Conservation (phyloP, 345 rosid species). For the Diplotaxis tenuifolia region DNA sequence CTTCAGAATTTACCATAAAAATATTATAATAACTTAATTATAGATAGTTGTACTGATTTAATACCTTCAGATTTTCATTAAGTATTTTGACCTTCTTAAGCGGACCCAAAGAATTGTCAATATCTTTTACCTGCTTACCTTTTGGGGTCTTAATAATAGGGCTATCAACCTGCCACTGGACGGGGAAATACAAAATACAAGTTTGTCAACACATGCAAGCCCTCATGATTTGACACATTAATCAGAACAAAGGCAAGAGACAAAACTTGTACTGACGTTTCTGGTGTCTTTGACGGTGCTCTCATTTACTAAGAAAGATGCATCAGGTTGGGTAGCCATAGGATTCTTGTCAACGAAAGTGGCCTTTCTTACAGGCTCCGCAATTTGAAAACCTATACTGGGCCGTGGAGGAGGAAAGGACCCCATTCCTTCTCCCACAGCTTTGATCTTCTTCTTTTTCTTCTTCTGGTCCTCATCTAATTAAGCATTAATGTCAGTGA, state of each 20-base stretch:
- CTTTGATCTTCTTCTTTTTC: constrained; percentile 73
- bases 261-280: constrained; percentile 50
- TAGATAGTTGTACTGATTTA: constrained; percentile 9
- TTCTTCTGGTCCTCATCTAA: constrained; percentile 78
- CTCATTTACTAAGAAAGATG: constrained; percentile 45
- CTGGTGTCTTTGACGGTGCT: constrained; percentile 46
- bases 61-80: constrained; percentile 72
- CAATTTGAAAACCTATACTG: constrained; percentile 43
- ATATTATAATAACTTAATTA: constrained; percentile 4
- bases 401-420: constrained; percentile 45
- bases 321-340: constrained; percentile 42
- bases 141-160: constrained; percentile 50
- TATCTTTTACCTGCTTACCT: constrained; percentile 55
- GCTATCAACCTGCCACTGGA: constrained; percentile 60
- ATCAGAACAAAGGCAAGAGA: background rate
- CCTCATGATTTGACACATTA: constrained; percentile 9
- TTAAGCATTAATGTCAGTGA: constrained; percentile 23
- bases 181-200: constrained; percentile 10
- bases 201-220: constrained; percentile 19
- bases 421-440: constrained; percentile 41
- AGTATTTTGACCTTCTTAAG: constrained; percentile 69
- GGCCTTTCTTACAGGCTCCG: constrained; percentile 56
- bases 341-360: constrained; percentile 42
- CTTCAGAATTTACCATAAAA: constrained; percentile 14
- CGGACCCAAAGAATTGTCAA: constrained; percentile 34